Evolutionary conservation across 2,329 filamentous ascomycete genomes (phyloP).

Genomic region (Chaetomiaceae sp.): DNA sequence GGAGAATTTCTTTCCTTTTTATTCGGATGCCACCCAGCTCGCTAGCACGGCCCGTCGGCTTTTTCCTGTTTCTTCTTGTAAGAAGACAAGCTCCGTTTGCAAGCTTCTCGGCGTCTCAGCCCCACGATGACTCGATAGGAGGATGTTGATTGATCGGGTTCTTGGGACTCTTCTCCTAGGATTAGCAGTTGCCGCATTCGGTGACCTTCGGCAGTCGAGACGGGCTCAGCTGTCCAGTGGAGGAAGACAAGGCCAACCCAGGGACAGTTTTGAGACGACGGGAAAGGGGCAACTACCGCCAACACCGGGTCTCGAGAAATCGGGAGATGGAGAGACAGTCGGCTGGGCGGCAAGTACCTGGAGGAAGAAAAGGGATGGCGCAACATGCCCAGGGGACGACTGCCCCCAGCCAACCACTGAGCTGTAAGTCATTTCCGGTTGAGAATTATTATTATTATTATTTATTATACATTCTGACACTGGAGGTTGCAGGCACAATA

Average conservation of each 20-base stretch:
- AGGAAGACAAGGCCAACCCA: not conserved
- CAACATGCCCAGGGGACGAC: not conserved
- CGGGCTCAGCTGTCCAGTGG: not conserved
- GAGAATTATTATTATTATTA: too few species aligned
- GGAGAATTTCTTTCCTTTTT: too few species aligned
- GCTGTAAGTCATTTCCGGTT: not conserved
- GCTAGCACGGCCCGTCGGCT: not conserved
- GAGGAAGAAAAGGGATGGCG: not conserved
- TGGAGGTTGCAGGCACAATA: not conserved
- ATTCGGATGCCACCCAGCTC: too few species aligned
- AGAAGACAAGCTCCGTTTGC: not conserved
- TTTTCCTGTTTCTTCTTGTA: not conserved
- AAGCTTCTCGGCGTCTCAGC: not conserved
- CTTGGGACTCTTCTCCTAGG: conserved; percentile 24
- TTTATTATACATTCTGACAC: not conserved
- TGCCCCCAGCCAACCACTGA: not conserved
- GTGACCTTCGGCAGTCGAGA: not conserved
- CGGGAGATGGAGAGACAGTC: not conserved
- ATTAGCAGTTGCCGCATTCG: conserved; percentile 3
- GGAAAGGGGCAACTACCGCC: too few species aligned
- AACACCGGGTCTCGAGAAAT: not conserved
- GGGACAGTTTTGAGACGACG: too few species aligned
- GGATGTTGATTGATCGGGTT: conserved; percentile 27
- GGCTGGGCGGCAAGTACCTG: not conserved
- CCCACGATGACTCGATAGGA: conserved; percentile 23